Evolutionary conservation across 768 basidiomycete genomes (phyloP), one percentile per base, ranked within the genome.

Genomic region (Serpula lacrymans): DNA sequence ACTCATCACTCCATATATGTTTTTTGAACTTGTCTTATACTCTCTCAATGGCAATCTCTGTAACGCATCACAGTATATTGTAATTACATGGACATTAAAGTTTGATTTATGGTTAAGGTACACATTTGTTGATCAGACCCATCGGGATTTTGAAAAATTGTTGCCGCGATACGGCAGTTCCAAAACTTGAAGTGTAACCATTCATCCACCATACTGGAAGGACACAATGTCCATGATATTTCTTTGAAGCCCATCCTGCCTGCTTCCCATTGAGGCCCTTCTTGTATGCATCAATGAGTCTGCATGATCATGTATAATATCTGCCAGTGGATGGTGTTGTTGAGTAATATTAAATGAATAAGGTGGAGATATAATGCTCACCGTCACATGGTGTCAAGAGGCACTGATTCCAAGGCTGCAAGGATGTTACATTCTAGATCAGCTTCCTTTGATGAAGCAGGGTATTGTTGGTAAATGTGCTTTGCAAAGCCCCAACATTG

Each of bases 401-500:
- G 27, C 5, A 54, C 48, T 14, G 38, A 24, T 31, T 53, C 36
- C 8, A 59, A 42, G 7, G 30, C 41, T 4, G 20, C 33, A 16
- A 48, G 14, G 10, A 56, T 43, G 45, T 50, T 57, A 17, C n/a
- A 20, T 24, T 54, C 38, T 13, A 53, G 48, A 17, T 60, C 62
- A 18, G 48, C 64, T 30, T 66, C 62, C 6, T 42, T 40, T 6
- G 56, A 49, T 6, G 64, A 65, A 4, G 43, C 33, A 6, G 52
- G 47, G 14, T 41, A 41, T n/a, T 43, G n/a, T 5, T 61, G 47
- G 46, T 72, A 71, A 2, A 31, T n/a, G 8, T 42, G 44, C 42
- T 72, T 72, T 11, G 59, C 59, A 33, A 45, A 51, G 2, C 68
- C 60, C 64, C 68, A 69, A 30, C 52, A 63, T 45, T 55, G 55